These are phyloP conservation scores for Candida nonsorbophila DNA, from an alignment of 805 yeast genomes.

Conservation along the genomic window DNA sequence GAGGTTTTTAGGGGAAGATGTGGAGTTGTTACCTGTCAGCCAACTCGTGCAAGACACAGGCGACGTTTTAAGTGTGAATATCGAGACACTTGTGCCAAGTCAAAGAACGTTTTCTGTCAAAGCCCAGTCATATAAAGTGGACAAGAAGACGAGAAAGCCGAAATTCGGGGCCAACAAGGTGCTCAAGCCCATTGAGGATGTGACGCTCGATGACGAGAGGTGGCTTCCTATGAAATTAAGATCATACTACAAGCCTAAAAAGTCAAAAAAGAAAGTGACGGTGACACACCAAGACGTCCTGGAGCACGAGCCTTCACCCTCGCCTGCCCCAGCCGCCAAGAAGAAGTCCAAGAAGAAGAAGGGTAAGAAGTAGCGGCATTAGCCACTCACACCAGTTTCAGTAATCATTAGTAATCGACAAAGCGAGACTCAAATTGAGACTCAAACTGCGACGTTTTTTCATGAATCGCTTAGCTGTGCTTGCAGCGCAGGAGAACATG, in stretches of 20 bases:
- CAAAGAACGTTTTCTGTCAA: not conserved
- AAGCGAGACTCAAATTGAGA: no score
- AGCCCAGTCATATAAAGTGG: constrained; percentile 9
- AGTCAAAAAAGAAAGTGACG: constrained; percentile 41
- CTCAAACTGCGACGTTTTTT: no score
- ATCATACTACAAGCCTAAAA: constrained; percentile 74
- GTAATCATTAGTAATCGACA: no score
- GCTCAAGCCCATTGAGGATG: constrained; percentile 17
- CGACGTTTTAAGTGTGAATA: constrained; percentile 25
- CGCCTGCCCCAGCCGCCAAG: constrained; percentile 3
- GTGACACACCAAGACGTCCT: constrained; percentile 23
- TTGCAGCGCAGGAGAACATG: constrained; percentile 16
- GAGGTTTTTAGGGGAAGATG: constrained; percentile 14
- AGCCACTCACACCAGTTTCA: no score
- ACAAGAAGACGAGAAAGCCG: constrained; percentile 20
- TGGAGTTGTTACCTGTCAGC: constrained; percentile 16
- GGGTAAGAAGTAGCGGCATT: constrained; percentile 20
- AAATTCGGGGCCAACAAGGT: constrained; percentile 24
- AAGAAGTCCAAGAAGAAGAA: constrained; percentile 25
- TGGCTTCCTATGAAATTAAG: constrained; percentile 91
- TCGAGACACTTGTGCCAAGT: constrained; percentile 20
- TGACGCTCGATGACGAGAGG: constrained; percentile 55
- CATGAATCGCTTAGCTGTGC: no score
- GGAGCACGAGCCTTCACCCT: constrained; percentile 6
- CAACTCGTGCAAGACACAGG: constrained; percentile 11